Conservation (phyloP, 176 grass and related monocot species). For the Oryza meridionalis region DNA sequence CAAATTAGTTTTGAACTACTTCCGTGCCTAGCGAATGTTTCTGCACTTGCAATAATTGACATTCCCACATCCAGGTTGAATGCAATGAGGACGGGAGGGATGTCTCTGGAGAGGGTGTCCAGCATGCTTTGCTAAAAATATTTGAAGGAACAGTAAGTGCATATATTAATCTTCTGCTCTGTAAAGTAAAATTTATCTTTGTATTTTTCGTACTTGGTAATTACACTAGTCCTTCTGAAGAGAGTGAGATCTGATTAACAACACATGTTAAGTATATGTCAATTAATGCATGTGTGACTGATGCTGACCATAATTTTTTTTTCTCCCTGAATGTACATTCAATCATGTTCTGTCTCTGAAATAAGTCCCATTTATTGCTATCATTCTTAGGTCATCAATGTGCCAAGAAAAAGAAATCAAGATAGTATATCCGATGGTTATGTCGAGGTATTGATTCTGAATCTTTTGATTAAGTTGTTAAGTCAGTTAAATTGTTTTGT, state of each 20-base stretch:
- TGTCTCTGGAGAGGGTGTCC: slow-evolving; percentile 81
- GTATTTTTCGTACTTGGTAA: slow-evolving; percentile 8
- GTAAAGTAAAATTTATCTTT: background rate
- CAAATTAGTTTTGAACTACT: slow-evolving; percentile 12
- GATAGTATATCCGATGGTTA: slow-evolving; percentile 41
- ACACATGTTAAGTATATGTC: background rate
- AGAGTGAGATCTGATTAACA: slow-evolving; percentile 19
- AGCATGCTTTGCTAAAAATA: slow-evolving; percentile 76
- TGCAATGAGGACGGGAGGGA: slow-evolving; percentile 50
- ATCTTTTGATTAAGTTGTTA: background rate
- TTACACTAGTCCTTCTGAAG: background rate
- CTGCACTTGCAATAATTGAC: slow-evolving; percentile 13
- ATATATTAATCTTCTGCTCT: background rate
- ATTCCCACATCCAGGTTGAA: slow-evolving; percentile 45
- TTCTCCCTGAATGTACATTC: background rate
- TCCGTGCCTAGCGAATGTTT: background rate
- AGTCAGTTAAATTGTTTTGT: background rate
- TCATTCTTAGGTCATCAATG: slow-evolving; percentile 61
- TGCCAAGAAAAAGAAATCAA: slow-evolving; percentile 65
- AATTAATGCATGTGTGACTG: background rate
- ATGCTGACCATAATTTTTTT: background rate
- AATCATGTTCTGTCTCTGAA: background rate
- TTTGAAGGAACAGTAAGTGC: slow-evolving; percentile 68
- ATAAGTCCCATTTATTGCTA: background rate
- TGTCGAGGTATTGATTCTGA: slow-evolving; percentile 43